Evolutionary conservation across 2,329 filamentous ascomycete species (phyloP), one percentile per base, ranked within the genome.

Genomic region (Dryadomyces quercus-mongolicae): DNA sequence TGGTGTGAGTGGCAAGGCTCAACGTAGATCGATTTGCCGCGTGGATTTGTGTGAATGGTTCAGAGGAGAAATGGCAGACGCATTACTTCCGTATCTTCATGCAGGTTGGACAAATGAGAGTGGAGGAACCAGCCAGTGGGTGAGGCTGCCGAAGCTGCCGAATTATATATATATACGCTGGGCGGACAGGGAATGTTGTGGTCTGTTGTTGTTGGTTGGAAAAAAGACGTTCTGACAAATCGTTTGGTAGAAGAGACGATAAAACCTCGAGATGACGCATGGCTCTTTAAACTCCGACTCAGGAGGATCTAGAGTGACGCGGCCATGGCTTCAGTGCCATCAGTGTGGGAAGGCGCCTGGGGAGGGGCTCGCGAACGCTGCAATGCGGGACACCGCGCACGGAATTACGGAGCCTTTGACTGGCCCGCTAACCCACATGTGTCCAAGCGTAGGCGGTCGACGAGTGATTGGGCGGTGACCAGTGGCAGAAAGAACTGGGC

Each of bases 191-290:
- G 25, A 31, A 31, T 31, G 25, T n/a, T n/a, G 36, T 2, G 36
- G 15, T 40, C 13, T 12, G 15, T 40, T 40, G 36, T 5, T 40
- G 36, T 40, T 16, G 36, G 36, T 40, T 5, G 36, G 15, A 40
- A 40, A 40, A 40, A 40, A 40, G 10, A 12, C 7, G 36, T 3
- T 13, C 36, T 2, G 15, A 16, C 36, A 12, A 40, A 40, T 40
- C 15, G 36, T 16, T 40, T 40, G 36, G 63, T 67, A 65, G 66
- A 63, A 71, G 74, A 71, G 73, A 66, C 16, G 66, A 65, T 64
- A 64, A 57, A 20, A 20, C 12, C 8, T 15, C 7, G 21, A 10
- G 16, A 13, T 36, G 47, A 36, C 9, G 21, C 10, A 49, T 44
- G 2, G 42, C 47, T 3, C 16, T 10, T 4, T 21, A 49, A 34